Base-by-base conservation (phyloP, 805 yeast species). In the Brettanomyces bruxellensis region DNA sequence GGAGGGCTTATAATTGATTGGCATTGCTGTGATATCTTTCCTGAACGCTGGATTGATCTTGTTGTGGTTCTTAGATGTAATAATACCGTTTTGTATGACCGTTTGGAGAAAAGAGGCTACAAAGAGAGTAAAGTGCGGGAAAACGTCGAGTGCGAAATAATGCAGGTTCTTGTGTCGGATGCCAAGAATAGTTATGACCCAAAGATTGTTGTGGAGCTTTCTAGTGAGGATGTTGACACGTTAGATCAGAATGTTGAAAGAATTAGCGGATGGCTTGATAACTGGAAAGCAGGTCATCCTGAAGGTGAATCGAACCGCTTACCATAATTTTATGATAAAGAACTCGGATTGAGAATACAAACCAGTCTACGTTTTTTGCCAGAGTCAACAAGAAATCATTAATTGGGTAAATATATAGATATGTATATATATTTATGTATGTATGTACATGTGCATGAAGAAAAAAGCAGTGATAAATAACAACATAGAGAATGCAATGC, bases 1-100 rank as follows among this genome's bases (percentile, higher is more conserved):
- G 99, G 99, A n/a, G 95, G 95, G 1, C 72, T 75, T n/a, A 70
- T 93, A 7, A 73, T 93, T 11, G 99, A 93, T 64, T 93, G 99
- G 99, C 99, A 93, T 62, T 93, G 91, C 40, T 88, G 95, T 66
- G 99, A 93, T 58, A 78, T 87, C 22, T 91, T 93, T 60, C 98
- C 98, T 1, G 98, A 89, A 60, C 70, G 95, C 54, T 75, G 88
- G 61, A 86, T 93, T 44, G 99, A 93, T 64, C 71, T 93, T 51
- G 98, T 93, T 5, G 84, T 89, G 37, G 99, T 93, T 1, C 71
- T 93, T 47, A 73, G 90, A 52, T 81, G 95, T 40, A 84, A 86
- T 57, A 88, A 86, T 57, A 67, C 80, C 13, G 64, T 70, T 1
- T 73, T 93, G 25, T 84, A 74, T 63, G 95, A 88, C 45, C 73